A percentile compares a stretch with the other conserved stretches of the same genome.
Evolutionary conservation across 139 green algal species (phyloP).

Genomic region (Picochlorum sp.): DNA sequence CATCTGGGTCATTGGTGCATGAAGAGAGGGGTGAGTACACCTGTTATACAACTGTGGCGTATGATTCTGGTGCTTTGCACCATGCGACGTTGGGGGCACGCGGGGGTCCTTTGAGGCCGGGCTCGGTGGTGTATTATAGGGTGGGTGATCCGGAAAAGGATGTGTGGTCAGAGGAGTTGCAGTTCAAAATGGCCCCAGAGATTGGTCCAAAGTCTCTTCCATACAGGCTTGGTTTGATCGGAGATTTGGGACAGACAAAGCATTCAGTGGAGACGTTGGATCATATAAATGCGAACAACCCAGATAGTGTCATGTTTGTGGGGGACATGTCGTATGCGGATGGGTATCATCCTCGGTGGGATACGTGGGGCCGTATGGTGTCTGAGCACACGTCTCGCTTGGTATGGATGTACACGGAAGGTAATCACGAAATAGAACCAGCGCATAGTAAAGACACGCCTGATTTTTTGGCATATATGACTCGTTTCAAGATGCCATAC

Average conservation of each 20-base stretch:
- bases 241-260: conserved; percentile 70
- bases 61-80: conserved; percentile 43
- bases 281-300: conserved; percentile 29
- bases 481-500: conserved; percentile 33
- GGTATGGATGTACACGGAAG: conserved; percentile 48
- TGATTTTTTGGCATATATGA: conserved; percentile 34
- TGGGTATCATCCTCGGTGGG: conserved; percentile 66
- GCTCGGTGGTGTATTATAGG: conserved; percentile 40
- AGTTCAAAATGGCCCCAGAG: conserved; percentile 33
- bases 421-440: conserved; percentile 66
- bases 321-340: conserved; percentile 79
- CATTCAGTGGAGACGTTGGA: conserved; percentile 55
- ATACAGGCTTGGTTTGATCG: conserved; percentile 45
- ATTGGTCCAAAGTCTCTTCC: conserved; percentile 20
- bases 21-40: neutral
- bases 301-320: conserved; percentile 44
- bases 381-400: conserved; percentile 35
- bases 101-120: conserved; percentile 27
- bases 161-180: conserved; percentile 24
- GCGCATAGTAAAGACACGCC: neutral
- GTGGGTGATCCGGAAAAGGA: conserved; percentile 22
- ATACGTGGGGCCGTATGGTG: conserved; percentile 56
- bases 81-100: conserved; percentile 21
- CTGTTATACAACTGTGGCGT: conserved; percentile 16
- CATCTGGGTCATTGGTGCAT: conserved; percentile 1